These are phyloP conservation scores for Cyberlindnera xylosilytica DNA, from an alignment of 805 yeast genomes.

Conservation along the genomic window DNA sequence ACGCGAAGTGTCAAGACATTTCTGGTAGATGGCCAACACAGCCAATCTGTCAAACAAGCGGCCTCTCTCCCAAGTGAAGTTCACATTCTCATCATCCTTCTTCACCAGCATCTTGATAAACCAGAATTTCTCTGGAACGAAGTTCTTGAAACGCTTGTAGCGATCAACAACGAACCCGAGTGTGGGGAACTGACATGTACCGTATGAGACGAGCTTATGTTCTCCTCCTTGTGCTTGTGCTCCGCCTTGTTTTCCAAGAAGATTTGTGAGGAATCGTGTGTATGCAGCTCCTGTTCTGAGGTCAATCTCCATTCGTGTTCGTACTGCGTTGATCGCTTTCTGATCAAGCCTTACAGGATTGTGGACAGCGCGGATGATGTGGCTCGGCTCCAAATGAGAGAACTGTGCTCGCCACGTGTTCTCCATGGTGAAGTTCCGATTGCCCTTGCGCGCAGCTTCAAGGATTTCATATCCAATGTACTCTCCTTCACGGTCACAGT, in stretches of 20 bases:
- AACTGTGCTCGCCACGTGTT: slow-evolving; percentile 74
- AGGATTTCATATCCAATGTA: slow-evolving; percentile 83
- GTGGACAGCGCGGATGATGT: slow-evolving; percentile 71
- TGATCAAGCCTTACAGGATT: slow-evolving; percentile 62
- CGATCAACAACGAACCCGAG: slow-evolving; percentile 95
- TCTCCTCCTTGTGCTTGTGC: slow-evolving; percentile 14
- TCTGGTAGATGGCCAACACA: slow-evolving; percentile 62
- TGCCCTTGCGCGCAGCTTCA: slow-evolving; percentile 56
- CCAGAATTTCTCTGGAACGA: slow-evolving; percentile 83
- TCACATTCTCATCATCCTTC: slow-evolving; percentile 38
- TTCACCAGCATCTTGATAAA: slow-evolving; percentile 50
- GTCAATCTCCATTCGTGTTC: slow-evolving; percentile 83
- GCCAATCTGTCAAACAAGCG: slow-evolving; percentile 70
- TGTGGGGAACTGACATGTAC: slow-evolving; percentile 95
- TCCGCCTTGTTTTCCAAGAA: no score
- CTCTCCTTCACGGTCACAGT: slow-evolving; percentile 97
- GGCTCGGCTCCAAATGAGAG: slow-evolving; percentile 79
- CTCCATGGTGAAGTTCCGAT: slow-evolving; percentile 42
- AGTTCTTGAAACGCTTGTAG: slow-evolving; percentile 67
- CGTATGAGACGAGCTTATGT: slow-evolving; percentile 81
- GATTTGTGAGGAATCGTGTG: slow-evolving; percentile 71
- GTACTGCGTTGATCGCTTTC: slow-evolving; percentile 77
- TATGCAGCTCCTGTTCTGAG: slow-evolving; percentile 85
- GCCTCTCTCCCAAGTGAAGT: slow-evolving; percentile 69
- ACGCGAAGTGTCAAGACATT: slow-evolving; percentile 44